Evolutionary conservation across 2,329 filamentous ascomycete genomes (phyloP), one percentile per base, ranked within the genome.

Genomic region (Fusarium torulosum): DNA sequence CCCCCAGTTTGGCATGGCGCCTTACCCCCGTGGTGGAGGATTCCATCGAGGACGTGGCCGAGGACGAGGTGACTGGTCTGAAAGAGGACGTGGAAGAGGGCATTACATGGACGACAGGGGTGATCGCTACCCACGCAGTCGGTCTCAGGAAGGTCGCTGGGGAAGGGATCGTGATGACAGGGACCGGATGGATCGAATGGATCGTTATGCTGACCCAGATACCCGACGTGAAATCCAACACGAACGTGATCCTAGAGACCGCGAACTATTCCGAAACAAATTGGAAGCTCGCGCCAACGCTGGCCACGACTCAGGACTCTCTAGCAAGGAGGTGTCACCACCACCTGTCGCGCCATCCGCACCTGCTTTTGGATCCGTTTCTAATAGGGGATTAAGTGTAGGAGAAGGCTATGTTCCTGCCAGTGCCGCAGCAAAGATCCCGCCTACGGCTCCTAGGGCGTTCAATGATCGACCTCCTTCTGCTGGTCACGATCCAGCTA

Each of bases 141-240:
- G 89, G 65, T 91, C 89, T 66, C 86, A 89, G 72, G 88, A 90
- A 72, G 86, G 88, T 57, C 85, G 86, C 33, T 87, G 85, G 83
- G 80, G 75, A 20, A 82, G 86, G 45, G 86, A 88, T 8, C 80
- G 85, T 49, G 85, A 88, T 62, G 85, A 87, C 13, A 84, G 86
- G 38, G 85, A 87, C 29, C 74, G 78, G 29, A 76, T 76, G 40
- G 82, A 83, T 45, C 73, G 81, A 55, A 77, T 76, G 41, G 82
- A 83, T 53, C 73, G 81, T 59, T 82, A 80, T 49, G 76, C 75
- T 25, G 82, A 82, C 40, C 66, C 73, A 21, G 81, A 82, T 42
- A 38, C 63, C 14, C 78, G 79, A 42, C 79, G 83, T 56, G 83
- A 85, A 62, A 77, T 75, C 61, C 79, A 84, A 65, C 81, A 85